phyloP scores from a whole-genome alignment of 2,329 filamentous ascomycete genomes.

The Coniochaeta sp. region DNA sequence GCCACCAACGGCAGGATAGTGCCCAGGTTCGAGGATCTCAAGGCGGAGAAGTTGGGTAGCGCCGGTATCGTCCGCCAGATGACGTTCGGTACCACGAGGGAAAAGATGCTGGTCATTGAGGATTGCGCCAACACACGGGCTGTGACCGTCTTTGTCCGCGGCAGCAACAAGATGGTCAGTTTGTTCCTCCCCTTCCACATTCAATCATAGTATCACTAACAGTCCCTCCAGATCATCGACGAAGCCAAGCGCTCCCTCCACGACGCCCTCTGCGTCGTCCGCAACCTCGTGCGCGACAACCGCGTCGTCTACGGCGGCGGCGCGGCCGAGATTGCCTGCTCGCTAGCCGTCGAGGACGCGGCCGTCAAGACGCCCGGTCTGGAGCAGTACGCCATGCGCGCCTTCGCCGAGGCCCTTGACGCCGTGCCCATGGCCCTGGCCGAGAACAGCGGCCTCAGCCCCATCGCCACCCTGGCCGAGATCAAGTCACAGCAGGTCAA shows the following conservation, averaged over 20 bases:
- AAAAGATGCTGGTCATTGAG: conserved; percentile 99
- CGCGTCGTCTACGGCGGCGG: conserved; percentile 96
- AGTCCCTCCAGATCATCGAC: conserved; percentile 77
- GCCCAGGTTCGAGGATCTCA: conserved; percentile 92
- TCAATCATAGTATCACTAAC: conserved; percentile 11
- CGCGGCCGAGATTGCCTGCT: conserved; percentile 95
- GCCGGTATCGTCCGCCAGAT: conserved; percentile 91
- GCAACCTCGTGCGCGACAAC: conserved; percentile 93
- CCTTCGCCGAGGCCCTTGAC: conserved; percentile 92
- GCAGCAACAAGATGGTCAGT: conserved; percentile 97
- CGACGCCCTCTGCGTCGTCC: conserved; percentile 93
- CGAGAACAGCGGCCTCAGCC: conserved; percentile 93
- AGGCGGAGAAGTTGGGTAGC: conserved; percentile 78
- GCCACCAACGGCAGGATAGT: conserved; percentile 97
- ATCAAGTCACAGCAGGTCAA: conserved; percentile 97
- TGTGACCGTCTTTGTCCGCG: conserved; percentile 91
- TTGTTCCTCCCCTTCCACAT: background rate
- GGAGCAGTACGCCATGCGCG: conserved; percentile 98
- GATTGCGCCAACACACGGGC: conserved; percentile 97
- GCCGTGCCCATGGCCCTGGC: conserved; percentile 90
- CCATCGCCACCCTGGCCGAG: conserved; percentile 89
- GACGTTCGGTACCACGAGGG: conserved; percentile 92
- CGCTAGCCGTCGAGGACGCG: conserved; percentile 89
- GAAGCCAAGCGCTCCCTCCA: conserved; percentile 97
- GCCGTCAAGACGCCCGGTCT: conserved; percentile 93